Percentiles rank a stretch among this genome's conserved stretches.
Evolutionary conservation across 305 asterid genomes (phyloP).

Genomic region (Fraxinus paxiana): DNA sequence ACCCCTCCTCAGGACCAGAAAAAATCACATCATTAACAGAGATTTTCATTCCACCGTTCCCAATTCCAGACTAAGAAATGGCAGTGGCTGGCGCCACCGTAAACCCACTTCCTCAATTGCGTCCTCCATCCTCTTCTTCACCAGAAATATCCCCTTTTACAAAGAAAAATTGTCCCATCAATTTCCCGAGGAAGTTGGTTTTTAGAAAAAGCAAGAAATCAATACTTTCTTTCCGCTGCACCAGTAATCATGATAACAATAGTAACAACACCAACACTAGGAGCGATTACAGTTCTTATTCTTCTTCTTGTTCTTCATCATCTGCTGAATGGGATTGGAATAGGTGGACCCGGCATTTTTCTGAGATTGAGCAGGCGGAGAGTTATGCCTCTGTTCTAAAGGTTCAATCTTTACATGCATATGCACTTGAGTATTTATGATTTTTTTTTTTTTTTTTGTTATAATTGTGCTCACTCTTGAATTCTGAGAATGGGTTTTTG

Average conservation of each 20-base stretch:
- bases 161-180: conserved; percentile 32
- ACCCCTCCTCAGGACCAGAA: neutral
- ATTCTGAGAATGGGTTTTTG: neutral
- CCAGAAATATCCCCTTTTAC: conserved; percentile 25
- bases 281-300: conserved; percentile 23
- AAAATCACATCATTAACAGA: neutral
- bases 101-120: conserved; percentile 42
- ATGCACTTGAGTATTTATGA: neutral
- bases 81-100: conserved; percentile 63
- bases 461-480: neutral
- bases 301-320: conserved; percentile 35
- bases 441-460: neutral
- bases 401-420: conserved; percentile 35
- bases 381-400: conserved; percentile 66
- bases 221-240: conserved; percentile 45
- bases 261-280: conserved; percentile 19
- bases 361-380: conserved; percentile 86
- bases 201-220: conserved; percentile 35
- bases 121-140: conserved; percentile 38
- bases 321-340: conserved; percentile 84
- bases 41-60: neutral
- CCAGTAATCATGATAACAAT: conserved; percentile 25
- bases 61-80: conserved; percentile 24
- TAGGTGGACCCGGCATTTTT: conserved; percentile 78
- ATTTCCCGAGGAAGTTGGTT: conserved; percentile 31